Base-by-base conservation (phyloP, 2,329 filamentous ascomycete species). In the Trichoderma brevicompactum region DNA sequence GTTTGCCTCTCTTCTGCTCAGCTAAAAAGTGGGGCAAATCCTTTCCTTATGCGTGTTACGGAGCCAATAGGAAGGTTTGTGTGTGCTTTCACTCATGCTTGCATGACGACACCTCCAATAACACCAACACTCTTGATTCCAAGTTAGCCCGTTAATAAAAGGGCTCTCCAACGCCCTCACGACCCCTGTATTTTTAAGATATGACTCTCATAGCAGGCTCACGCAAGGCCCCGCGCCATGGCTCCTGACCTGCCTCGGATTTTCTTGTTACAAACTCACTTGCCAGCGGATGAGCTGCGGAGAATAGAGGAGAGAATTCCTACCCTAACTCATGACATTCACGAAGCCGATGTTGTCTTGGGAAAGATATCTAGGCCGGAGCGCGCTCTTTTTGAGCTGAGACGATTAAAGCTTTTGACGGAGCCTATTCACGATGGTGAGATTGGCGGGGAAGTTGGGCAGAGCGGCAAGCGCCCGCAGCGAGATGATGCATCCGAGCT, bases 361-460 rank as follows among this genome's bases (percentile, higher is more conserved):
- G 92, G 91, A 2, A 92, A 88, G 69, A 83, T 96, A 40, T 82
- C 82, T 0, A 89, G 86, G 64, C 88, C 86, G 69, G 84, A 87
- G 71, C 85, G 94, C 17, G 92, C 92, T 0, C 82, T 85, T 53
- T 88, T 96, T 70, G 94, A 98, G 77, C 79, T 98, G 67, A 84
- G 92, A 61, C 83, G 86, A 7, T 83, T 86, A 52, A 88, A 87
- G 13, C 70, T 97, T 2, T 74, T 77, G 46, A 87, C 87, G 0
- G 80, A 85, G 63, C 85, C 74, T 7, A 28, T 72, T 28, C 3
- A 7, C 10, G 36, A 38, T 38, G 36, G 36, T 38, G 36, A 38
- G 8, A 46, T 23, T 17, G 62, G 59, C 38, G 62, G 58, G 44
- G 65, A 64, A n/a, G 23, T 50, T 5, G 63, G 64, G 13, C 8